Evolutionary conservation across 1,139 yeast species (phyloP).

Genomic region (Blastobotrys capitulatus): DNA sequence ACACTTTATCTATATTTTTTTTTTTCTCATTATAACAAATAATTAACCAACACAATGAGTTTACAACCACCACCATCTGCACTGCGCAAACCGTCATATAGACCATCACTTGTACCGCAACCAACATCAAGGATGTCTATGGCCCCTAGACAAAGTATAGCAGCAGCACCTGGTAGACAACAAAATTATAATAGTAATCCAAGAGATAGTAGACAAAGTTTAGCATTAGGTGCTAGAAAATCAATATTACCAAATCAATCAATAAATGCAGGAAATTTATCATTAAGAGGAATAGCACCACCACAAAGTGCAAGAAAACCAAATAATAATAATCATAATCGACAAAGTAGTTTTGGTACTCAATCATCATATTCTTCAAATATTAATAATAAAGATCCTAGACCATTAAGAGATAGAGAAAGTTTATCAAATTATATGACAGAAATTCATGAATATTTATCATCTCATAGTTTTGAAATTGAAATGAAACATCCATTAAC

Average conservation of each 20-base stretch:
- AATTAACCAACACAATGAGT: too few relatives aligned
- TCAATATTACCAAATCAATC: slow-evolving; percentile 11
- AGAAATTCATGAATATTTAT: slow-evolving; percentile 50
- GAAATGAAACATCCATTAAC: slow-evolving; percentile 70
- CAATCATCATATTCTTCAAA: slow-evolving; percentile 12
- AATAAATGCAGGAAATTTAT: background rate
- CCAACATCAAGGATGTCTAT: slow-evolving; percentile 5
- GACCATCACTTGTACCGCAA: slow-evolving; percentile 21
- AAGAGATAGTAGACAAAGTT: slow-evolving; percentile 9
- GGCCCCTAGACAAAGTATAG: slow-evolving; percentile 12
- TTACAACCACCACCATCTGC: slow-evolving; percentile 18
- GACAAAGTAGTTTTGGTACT: slow-evolving; percentile 24
- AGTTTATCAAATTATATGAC: slow-evolving; percentile 59
- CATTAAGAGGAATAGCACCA: slow-evolving; percentile 1
- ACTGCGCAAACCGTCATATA: slow-evolving; percentile 19
- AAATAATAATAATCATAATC: slow-evolving; percentile 1
- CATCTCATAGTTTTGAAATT: slow-evolving; percentile 58
- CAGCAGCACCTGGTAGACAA: slow-evolving; percentile 9
- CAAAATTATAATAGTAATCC: background rate
- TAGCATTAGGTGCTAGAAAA: slow-evolving; percentile 4
- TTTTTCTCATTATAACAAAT: too few relatives aligned
- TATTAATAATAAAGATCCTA: slow-evolving; percentile 44
- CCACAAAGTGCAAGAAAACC: slow-evolving; percentile 9
- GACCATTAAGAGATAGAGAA: slow-evolving; percentile 71
- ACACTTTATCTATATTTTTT: too few relatives aligned